phyloP scores from a whole-genome alignment of 2,329 filamentous ascomycete genomes.

The Pseudocercospora eumusae region DNA sequence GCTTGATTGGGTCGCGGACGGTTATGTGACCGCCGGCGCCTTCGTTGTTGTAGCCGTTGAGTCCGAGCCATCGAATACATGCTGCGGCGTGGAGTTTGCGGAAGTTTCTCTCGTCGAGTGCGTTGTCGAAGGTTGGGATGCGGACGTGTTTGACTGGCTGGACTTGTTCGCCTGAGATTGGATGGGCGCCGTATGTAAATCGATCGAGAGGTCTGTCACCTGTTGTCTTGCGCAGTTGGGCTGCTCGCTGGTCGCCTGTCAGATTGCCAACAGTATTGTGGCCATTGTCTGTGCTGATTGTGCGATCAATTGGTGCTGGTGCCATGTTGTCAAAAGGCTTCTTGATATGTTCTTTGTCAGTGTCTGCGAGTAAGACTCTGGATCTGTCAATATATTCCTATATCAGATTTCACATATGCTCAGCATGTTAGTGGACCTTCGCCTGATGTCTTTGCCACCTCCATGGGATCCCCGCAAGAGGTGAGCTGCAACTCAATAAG shows the following conservation, averaged over 20 bases:
- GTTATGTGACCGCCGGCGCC: constrained; percentile 42
- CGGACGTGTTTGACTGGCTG: constrained; percentile 27
- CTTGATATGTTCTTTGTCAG: background rate
- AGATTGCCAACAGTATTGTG: constrained; percentile 1
- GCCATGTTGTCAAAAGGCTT: constrained; percentile 29
- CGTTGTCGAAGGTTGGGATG: constrained; percentile 24
- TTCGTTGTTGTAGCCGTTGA: constrained; percentile 29
- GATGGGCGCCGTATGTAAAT: constrained; percentile 27
- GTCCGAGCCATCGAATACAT: constrained; percentile 26
- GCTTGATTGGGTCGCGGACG: constrained; percentile 42
- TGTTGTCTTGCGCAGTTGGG: constrained; percentile 20
- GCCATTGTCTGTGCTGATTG: background rate
- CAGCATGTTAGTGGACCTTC: background rate
- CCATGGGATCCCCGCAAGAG: constrained; percentile 5
- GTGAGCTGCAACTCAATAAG: constrained; percentile 11
- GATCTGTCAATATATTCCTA: background rate
- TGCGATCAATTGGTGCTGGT: constrained; percentile 15
- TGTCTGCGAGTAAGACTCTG: background rate
- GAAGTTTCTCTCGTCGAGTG: constrained; percentile 25
- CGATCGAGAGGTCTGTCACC: constrained; percentile 24
- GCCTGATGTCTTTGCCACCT: constrained; percentile 4
- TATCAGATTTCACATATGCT: background rate
- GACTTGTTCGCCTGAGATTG: constrained; percentile 24
- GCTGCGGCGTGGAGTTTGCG: constrained; percentile 28
- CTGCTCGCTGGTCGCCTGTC: constrained; percentile 20